Percentiles rank a stretch among this genome's conserved stretches.
phyloP scores from a whole-genome alignment of 1,139 yeast species.

The Blastobotrys niveus region DNA sequence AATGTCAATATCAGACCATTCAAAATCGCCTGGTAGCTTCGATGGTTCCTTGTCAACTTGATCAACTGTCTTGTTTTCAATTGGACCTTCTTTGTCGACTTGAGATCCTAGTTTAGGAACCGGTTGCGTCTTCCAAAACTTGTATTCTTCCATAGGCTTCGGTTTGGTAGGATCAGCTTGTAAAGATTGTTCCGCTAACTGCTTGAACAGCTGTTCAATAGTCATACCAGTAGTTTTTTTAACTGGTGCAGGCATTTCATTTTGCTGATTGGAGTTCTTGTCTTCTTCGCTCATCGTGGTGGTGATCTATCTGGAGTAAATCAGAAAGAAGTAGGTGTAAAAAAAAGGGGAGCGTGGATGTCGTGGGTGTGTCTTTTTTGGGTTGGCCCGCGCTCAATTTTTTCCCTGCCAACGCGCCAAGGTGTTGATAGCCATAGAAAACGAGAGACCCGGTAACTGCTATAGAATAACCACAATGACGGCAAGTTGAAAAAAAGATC shows the following conservation, averaged over 20 bases:
- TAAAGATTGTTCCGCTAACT: constrained; percentile 24
- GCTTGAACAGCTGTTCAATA: constrained; percentile 41
- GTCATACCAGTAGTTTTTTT: constrained; percentile 25
- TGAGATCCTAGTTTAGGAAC: constrained; percentile 70
- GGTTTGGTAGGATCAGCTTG: constrained; percentile 15
- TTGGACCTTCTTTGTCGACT: constrained; percentile 73
- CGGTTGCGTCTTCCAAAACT: constrained; percentile 98
- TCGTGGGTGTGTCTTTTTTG: no score
- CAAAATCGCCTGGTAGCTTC: constrained; percentile 70
- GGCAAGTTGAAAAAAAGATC: no score
- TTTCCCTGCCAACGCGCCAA: no score
- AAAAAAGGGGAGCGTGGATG: not conserved
- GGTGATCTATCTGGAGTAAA: not conserved
- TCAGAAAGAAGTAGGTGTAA: not conserved
- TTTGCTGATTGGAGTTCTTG: no score
- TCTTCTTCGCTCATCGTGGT: constrained; percentile 5
- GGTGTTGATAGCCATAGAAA: no score
- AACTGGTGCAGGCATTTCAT: no score
- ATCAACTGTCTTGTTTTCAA: constrained; percentile 64
- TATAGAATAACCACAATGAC: no score
- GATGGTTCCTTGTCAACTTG: constrained; percentile 68
- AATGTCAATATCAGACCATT: constrained; percentile 81
- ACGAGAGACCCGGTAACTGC: no score
- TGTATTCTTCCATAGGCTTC: constrained; percentile 82
- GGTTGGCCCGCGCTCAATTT: no score